Percentiles rank a stretch among this genome's conserved stretches.
Conservation (phyloP, 768 basidiomycete genomes). For the Coprinopsis strossmayeri region DNA sequence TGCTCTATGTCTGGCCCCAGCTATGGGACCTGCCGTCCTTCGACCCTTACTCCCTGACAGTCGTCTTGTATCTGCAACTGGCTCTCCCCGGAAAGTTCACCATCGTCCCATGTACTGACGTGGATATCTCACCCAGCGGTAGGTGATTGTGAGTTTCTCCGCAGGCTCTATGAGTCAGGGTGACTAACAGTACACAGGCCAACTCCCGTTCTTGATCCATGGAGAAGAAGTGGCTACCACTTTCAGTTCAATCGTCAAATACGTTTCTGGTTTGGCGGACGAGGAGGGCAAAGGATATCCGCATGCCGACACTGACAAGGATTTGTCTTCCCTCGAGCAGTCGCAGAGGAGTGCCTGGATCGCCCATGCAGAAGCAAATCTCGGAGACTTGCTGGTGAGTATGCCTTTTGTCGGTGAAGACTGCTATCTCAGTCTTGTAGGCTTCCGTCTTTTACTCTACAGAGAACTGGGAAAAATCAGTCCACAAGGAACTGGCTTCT, state of each 20-base stretch:
- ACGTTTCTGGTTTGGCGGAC: conserved; percentile 46
- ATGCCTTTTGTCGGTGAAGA: background rate
- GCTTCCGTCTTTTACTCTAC: conserved; percentile 58
- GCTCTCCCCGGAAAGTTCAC: conserved; percentile 62
- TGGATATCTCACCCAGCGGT: conserved; percentile 72
- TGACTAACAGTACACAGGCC: too few species aligned
- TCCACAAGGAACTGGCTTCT: conserved; percentile 45
- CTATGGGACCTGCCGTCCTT: conserved; percentile 60
- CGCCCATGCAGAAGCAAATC: conserved; percentile 55
- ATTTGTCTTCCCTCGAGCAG: conserved; percentile 38
- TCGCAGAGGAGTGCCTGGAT: conserved; percentile 56
- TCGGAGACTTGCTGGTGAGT: conserved; percentile 71
- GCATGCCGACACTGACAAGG: conserved; percentile 40
- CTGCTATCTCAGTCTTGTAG: conserved; percentile 27
- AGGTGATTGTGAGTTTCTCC: conserved; percentile 22
- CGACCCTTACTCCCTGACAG: conserved; percentile 59
- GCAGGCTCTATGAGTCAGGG: background rate
- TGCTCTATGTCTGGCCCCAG: conserved; percentile 66
- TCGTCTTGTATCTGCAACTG: conserved; percentile 63
- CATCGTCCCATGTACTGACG: conserved; percentile 56
- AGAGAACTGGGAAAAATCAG: conserved; percentile 57
- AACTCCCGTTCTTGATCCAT: conserved; percentile 66
- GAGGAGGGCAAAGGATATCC: conserved; percentile 22
- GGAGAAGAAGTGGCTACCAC: conserved; percentile 43
- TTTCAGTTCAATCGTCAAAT: conserved; percentile 57